These are phyloP conservation scores for Fusarium siculi DNA, from an alignment of 2,329 filamentous ascomycete species.

Conservation along the genomic window DNA sequence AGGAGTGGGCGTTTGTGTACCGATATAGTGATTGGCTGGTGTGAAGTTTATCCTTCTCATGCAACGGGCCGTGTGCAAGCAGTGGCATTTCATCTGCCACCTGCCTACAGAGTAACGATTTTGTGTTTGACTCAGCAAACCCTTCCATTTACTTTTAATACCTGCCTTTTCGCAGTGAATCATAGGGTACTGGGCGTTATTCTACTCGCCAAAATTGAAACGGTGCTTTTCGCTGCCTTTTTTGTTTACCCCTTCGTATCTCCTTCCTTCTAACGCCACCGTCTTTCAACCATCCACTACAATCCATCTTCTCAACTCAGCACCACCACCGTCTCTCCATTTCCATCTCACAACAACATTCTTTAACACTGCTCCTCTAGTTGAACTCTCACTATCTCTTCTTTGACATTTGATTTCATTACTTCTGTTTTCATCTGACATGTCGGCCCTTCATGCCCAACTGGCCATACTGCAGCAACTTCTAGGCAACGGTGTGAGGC, in stretches of 20 bases:
- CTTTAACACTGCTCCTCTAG: neutral
- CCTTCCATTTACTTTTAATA: neutral
- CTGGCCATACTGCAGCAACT: constrained; percentile 36
- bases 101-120: neutral
- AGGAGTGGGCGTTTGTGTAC: neutral
- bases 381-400: neutral
- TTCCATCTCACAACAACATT: neutral
- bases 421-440: neutral
- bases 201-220: neutral
- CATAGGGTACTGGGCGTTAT: neutral
- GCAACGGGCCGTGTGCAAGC: neutral
- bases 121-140: neutral
- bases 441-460: constrained; percentile 35
- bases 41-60: constrained; percentile 1
- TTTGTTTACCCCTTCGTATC: neutral
- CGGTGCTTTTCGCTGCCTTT: neutral
- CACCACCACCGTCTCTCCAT: neutral
- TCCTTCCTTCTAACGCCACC: neutral
- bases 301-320: neutral
- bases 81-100: neutral
- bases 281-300: neutral
- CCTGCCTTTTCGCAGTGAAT: constrained; percentile 6
- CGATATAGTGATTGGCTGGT: constrained; percentile 4
- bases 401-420: neutral
- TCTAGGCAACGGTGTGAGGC: constrained; percentile 35